Percentiles rank a stretch among this genome's conserved stretches.
These are phyloP conservation scores for Dicorynia guianensis DNA, from an alignment of 306 rosid species.

Conservation along the genomic window DNA sequence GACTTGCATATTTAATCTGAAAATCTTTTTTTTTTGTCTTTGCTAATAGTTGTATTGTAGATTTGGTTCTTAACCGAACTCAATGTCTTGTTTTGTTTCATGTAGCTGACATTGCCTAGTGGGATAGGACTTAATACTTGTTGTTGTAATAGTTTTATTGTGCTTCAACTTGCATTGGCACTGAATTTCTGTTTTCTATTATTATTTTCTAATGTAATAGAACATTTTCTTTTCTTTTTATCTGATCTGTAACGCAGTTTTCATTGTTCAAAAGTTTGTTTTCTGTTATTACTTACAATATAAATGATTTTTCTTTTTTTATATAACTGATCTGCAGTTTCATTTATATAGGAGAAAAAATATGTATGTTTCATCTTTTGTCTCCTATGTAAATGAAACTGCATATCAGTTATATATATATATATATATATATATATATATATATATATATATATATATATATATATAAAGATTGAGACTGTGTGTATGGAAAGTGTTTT, in stretches of 20 bases:
- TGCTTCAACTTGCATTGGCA: background rate
- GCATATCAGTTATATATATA: too few relatives aligned
- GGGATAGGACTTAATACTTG: too few relatives aligned
- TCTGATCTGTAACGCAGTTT: background rate
- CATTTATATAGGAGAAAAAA: background rate
- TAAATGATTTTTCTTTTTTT: background rate
- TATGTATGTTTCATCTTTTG: too few relatives aligned
- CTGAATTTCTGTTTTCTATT: background rate
- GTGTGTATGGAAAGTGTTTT: too few relatives aligned
- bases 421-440: too few relatives aligned
- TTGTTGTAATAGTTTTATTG: too few relatives aligned
- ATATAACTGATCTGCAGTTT: background rate
- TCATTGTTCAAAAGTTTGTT: background rate
- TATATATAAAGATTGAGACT: too few relatives aligned
- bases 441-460: too few relatives aligned
- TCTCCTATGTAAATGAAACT: too few relatives aligned
- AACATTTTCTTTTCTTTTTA: background rate
- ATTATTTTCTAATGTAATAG: background rate
- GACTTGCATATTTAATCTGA: slow-evolving; percentile 6
- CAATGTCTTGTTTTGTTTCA: too few relatives aligned
- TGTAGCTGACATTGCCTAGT: too few relatives aligned
- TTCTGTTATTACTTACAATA: background rate
- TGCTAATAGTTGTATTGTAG: background rate
- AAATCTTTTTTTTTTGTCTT: background rate
- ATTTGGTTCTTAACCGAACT: too few relatives aligned